Evolutionary conservation across 1,139 yeast species (phyloP).

Genomic region (Scheffersomyces segobiensis): DNA sequence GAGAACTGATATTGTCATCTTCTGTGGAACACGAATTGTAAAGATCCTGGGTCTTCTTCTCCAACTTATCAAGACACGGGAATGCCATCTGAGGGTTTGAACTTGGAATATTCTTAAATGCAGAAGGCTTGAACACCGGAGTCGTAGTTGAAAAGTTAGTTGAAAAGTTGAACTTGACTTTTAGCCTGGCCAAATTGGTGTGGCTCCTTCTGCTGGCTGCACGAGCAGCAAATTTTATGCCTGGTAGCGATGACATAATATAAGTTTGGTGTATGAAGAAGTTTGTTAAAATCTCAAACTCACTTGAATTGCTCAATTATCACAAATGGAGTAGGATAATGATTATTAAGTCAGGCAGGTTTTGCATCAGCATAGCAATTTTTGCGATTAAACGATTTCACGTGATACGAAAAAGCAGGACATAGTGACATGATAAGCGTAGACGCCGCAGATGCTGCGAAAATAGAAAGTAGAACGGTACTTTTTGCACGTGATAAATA

Average conservation of each 20-base stretch:
- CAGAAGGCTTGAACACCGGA: background rate
- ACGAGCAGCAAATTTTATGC: background rate
- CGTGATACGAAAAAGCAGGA: background rate
- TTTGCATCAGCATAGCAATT: background rate
- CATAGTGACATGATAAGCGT: background rate
- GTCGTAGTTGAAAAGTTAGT: background rate
- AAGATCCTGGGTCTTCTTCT: slow-evolving; percentile 49
- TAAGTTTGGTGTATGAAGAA: too few species aligned
- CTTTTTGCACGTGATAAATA: background rate
- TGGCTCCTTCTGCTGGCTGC: background rate
- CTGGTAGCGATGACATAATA: background rate
- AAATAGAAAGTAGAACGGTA: too few species aligned
- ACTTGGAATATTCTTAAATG: slow-evolving; percentile 7
- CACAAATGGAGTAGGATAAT: background rate
- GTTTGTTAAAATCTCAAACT: background rate
- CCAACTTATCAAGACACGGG: slow-evolving; percentile 83
- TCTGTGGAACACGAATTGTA: slow-evolving; percentile 21
- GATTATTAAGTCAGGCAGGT: background rate
- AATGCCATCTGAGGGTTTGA: slow-evolving; percentile 71
- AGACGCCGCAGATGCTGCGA: background rate
- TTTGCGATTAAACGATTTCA: background rate
- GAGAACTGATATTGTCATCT: slow-evolving; percentile 36
- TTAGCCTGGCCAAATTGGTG: background rate
- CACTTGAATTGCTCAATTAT: background rate
- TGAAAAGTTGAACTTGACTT: background rate